Base-by-base conservation (phyloP, 768 basidiomycete species). In the Boletus bicolor region DNA sequence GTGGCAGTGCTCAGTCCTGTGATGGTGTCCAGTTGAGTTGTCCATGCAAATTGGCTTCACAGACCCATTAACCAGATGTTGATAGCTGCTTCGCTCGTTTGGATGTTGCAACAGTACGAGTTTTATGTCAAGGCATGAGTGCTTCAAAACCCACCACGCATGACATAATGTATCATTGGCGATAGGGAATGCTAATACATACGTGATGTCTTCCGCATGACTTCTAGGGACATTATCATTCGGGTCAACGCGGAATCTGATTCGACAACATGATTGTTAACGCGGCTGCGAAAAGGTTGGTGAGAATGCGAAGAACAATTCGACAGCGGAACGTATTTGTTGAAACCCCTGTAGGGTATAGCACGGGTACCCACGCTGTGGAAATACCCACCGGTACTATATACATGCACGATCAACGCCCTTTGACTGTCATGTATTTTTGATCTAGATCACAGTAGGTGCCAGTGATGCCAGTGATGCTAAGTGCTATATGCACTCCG, bases 81-180 rank as follows among this genome's bases (percentile, higher is more conserved):
- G 59, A 50, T 61, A 92, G 90, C 82, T 4, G 72, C 73, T 2
- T 86, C 87, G 1, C 75, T 94, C 55, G 70, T 87, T 51, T 95
- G 93, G 93, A 95, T 95, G 93, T 74, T 90, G 61, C 74, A 74
- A 21, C 88, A 93, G 65, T 92, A 93, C 66, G 81, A 85, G 47
- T 89, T 82, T 71, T 95, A 95, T 72, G 82, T 94, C 65, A 73
- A 72, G 59, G 24, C 58, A 24, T 77, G 58, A 69, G 24, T 28
- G 38, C 55, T 59, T 50, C 19, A 38, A 43, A 21, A 12, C 19
- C 36, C n/a, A 39, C 28, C 14, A 19, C 4, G 46, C 35, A 44
- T 44, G 32, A 42, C 36, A 44, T 41, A 30, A 49, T 51, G 45
- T 57, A 37, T 41, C 7, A n/a, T 42, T 15, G 15, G 8, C 15